Base-by-base conservation (phyloP, 352 stramenopile genomes). In the Phytophthora vignae region DNA sequence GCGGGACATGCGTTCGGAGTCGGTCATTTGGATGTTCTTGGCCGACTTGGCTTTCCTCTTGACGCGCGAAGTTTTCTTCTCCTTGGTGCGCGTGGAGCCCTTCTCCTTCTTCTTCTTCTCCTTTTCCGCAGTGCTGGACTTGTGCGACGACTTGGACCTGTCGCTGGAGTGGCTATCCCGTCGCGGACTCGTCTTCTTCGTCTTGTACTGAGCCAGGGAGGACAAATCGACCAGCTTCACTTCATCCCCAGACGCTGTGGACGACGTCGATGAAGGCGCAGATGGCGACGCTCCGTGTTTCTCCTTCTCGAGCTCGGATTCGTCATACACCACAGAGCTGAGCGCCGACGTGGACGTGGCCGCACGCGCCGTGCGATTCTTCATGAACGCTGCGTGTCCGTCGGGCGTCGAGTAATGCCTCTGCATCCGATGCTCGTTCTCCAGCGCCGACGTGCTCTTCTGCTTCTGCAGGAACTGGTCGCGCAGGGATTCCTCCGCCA, bases 1-100 rank as follows among this genome's bases (percentile, higher is more conserved):
- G 15, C 80, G 83, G 4, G 83, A 91, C 57, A 90, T 80, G 2
- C 81, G 79, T 59, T 89, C 79, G 7, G 79, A 84, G 15, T 80
- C 77, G 48, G 68, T 85, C 56, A 81, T 61, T 10, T 88, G 67
- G 17, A 77, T 36, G 15, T 77, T 82, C 21, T 81, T 83, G 1
- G 81, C 78, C 12, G 84, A 83, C 46, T 68, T 65, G 3, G 78
- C 73, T 53, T 75, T 77, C 59, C 64, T 48, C 53, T 85, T 85
- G 25, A 25, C 74, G 14, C 80, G 74, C 2, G 64, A 73, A 2
- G 46, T 40, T 44, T 68, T 78, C 27, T 74, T 77, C 31, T 60
- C 55, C 25, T 74, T 78, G 48, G 22, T 78, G 21, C 55, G 69
- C 22, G 48, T 49, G 12, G 36, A 58, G 9, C 10, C 67, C 55